Base-by-base conservation (phyloP, 306 rosid genomes). In the Cyclanthera cordifolia region DNA sequence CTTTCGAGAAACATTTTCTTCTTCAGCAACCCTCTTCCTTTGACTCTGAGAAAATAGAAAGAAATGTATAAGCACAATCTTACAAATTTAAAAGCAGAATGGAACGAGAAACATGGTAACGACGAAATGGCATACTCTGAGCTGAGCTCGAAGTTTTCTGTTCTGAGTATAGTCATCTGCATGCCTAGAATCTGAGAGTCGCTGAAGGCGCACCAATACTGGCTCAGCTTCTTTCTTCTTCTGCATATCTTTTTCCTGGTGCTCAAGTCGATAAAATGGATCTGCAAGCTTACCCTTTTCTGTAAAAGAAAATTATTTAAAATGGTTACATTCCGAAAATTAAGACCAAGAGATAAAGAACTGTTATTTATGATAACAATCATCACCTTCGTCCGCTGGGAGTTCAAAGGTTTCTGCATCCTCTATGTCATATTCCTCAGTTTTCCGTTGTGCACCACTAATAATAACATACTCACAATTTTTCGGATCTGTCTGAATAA, bases 211-310 rank as follows among this genome's bases (percentile, higher is more conserved):
- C 51, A 88, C 91, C 23, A 91, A 81, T 59, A 80, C 84, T 4
- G 97, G 97, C 73, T 88, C 97, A 4, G 91, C 94, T 82, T 86
- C 96, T 82, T 86, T 91, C 90, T 86, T 88, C 69, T 86, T 91
- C 53, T 85, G 81, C 85, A 91, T 77, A 80, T 91, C 97, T 69
- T 79, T 78, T 73, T 86, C 97, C 77, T 86, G 89, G 79, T 91
- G 97, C 79, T 91, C 96, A 70, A 91, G 97, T 56, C 89, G 90
- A 70, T 86, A 91, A 86, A 91, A 91, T 72, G 97, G 97, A 86
- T 91, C 97, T 1, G 88, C 84, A n/a, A 91, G 91, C 81, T 83
- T 86, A 28, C 94, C 95, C 57, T 75, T 85, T 78, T 88, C 97
- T 91, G 80, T 4, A 76, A 69, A 16, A 39, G 37, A 30, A 5